Evolutionary conservation across 306 rosid genomes (phyloP).

Genomic region (Acacia melanoxylon): DNA sequence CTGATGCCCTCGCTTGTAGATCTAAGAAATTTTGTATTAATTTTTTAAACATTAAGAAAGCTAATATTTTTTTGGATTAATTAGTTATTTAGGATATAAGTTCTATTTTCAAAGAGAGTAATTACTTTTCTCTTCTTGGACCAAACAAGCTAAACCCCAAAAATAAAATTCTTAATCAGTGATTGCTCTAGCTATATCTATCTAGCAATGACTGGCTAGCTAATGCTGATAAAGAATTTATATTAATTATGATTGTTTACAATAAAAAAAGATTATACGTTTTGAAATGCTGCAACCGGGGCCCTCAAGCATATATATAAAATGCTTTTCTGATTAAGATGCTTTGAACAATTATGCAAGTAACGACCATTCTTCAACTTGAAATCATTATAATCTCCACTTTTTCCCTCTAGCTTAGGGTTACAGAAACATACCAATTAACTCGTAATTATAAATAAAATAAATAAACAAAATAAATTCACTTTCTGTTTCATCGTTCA

Average conservation of each 20-base stretch:
- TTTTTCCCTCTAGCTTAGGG: neutral
- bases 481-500: neutral
- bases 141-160: neutral
- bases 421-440: slow-evolving; percentile 19
- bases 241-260: neutral
- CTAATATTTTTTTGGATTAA: neutral
- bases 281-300: neutral
- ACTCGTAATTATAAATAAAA: neutral
- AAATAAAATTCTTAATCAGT: neutral
- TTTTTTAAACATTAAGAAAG: neutral
- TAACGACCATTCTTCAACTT: slow-evolving; percentile 35
- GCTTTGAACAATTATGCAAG: slow-evolving; percentile 32
- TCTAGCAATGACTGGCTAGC: neutral
- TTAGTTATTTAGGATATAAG: neutral
- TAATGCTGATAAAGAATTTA: slow-evolving; percentile 14
- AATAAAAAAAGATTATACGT: neutral
- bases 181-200: neutral
- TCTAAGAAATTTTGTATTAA: neutral
- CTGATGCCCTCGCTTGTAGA: neutral
- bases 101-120: neutral
- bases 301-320: slow-evolving; percentile 10
- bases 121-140: neutral
- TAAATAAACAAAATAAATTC: neutral
- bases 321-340: slow-evolving; percentile 19
- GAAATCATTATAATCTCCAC: slow-evolving; percentile 25